phyloP scores from a whole-genome alignment of 768 basidiomycete genomes.

The Dentipellis sp. region DNA sequence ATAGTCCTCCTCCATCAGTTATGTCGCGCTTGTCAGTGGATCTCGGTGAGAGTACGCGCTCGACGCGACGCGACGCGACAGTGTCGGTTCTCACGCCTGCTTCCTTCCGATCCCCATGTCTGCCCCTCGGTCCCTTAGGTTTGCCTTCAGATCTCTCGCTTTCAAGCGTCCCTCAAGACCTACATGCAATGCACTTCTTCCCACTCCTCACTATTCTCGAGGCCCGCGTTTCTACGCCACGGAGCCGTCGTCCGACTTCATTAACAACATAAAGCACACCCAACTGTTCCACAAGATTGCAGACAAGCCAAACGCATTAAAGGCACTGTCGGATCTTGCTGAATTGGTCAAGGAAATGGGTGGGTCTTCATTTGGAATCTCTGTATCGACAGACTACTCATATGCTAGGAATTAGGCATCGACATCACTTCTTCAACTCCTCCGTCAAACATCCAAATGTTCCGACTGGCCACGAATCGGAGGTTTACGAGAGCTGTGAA shows the following conservation, averaged over 20 bases:
- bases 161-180: background rate
- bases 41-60: background rate
- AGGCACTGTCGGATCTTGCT: conserved; percentile 36
- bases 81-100: background rate
- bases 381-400: background rate
- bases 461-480: conserved; percentile 42
- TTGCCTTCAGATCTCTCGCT: background rate
- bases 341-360: conserved; percentile 41
- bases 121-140: background rate
- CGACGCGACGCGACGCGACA: conserved; percentile 1
- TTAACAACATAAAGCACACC: conserved; percentile 36
- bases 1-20: conserved; percentile 80
- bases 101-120: background rate
- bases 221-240: conserved; percentile 18
- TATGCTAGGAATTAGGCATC: conserved; percentile 28
- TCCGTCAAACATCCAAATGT: conserved; percentile 42
- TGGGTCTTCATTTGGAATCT: conserved; percentile 9
- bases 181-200: background rate
- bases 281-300: conserved; percentile 38
- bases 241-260: conserved; percentile 24
- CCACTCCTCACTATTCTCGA: background rate
- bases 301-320: conserved; percentile 39
- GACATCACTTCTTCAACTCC: conserved; percentile 33
- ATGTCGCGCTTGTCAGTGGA: background rate
- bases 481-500: conserved; percentile 43